Conservation (phyloP, 371 early-diverging fungal genomes). For the Encephalitozoon cuniculi region DNA sequence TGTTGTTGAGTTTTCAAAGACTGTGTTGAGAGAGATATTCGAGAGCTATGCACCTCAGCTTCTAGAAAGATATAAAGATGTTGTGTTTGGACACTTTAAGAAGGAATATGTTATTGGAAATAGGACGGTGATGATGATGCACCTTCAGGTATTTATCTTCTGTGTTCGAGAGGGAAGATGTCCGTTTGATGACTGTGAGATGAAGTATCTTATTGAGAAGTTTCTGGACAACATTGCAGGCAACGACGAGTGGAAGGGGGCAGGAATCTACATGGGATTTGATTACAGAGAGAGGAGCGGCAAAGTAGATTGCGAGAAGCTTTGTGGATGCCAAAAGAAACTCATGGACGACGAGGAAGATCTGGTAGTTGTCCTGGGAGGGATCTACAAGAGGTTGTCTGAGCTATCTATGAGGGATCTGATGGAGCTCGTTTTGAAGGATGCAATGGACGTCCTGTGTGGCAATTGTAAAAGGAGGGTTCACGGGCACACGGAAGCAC, state of each 20-base stretch:
- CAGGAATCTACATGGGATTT: background rate
- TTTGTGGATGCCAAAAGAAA: background rate
- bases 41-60: background rate
- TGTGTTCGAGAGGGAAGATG: background rate
- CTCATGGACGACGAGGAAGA: background rate
- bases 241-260: background rate
- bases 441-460: background rate
- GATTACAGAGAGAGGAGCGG: background rate
- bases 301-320: background rate
- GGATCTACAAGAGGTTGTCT: background rate
- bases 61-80: background rate
- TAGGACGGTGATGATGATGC: background rate
- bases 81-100: background rate
- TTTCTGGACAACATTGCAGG: background rate
- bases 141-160: background rate
- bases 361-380: background rate
- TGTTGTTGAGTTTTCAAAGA: background rate
- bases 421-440: background rate
- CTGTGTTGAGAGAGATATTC: background rate
- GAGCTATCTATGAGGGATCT: background rate
- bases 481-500: background rate
- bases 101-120: background rate
- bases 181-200: background rate
- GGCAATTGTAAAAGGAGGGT: background rate
- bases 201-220: background rate